Conservation (phyloP, 2,329 filamentous ascomycete species). For the Eurotiales sp. region DNA sequence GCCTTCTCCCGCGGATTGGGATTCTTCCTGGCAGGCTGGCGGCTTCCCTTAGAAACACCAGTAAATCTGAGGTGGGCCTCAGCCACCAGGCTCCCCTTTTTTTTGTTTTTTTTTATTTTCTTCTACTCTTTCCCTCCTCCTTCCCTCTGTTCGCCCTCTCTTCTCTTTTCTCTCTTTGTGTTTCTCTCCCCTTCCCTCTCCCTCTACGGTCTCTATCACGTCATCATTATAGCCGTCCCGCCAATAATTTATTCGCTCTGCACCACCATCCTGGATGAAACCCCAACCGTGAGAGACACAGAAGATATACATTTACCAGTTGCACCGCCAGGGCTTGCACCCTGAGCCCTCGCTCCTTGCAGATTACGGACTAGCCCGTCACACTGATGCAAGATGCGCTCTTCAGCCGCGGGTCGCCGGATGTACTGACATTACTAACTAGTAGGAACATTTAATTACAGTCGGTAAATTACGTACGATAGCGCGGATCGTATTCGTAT, state of each 20-base stretch:
- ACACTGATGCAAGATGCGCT: conserved; percentile 20
- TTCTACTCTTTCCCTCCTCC: conserved; percentile 1
- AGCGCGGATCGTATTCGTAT: neutral
- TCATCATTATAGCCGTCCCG: no score
- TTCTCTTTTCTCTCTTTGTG: conserved; percentile 1
- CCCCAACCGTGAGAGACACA: no score
- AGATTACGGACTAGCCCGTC: conserved; percentile 21
- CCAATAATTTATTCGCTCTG: no score
- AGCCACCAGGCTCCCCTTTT: conserved; percentile 12
- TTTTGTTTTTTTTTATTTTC: no score
- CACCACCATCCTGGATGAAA: neutral
- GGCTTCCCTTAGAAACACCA: conserved; percentile 3
- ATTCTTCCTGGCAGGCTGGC: neutral
- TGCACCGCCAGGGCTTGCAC: no score
- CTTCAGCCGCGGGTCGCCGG: neutral
- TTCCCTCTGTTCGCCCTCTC: neutral
- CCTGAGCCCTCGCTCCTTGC: conserved; percentile 27
- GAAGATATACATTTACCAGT: no score
- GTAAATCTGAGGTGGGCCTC: conserved; percentile 14
- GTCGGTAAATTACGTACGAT: neutral
- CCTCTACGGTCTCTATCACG: no score
- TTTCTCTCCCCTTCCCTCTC: neutral
- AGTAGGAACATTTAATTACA: no score
- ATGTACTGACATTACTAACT: no score
- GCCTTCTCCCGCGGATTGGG: no score